A percentile compares a stretch with the other conserved stretches of the same genome.
Conservation (phyloP, 352 stramenopile genomes). For the Globisporangium okanoganense region DNA sequence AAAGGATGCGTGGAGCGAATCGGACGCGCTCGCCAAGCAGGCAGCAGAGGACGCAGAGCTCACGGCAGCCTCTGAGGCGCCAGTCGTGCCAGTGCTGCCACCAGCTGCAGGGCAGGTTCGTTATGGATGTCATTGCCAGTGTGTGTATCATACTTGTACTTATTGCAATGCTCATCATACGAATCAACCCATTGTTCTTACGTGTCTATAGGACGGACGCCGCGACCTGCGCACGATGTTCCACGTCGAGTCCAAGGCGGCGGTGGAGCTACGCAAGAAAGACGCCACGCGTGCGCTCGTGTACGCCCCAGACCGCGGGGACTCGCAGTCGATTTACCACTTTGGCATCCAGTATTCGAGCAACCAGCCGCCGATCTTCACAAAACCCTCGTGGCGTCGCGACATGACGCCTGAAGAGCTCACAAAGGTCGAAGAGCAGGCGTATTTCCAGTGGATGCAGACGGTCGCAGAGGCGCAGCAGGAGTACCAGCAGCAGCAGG, state of each 20-base stretch:
- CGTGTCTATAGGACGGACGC: constrained; percentile 21
- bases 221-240: constrained; percentile 73
- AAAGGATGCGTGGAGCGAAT: constrained; percentile 21
- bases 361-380: constrained; percentile 65
- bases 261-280: constrained; percentile 58
- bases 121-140: not conserved
- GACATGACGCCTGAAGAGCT: constrained; percentile 68
- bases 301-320: constrained; percentile 52
- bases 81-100: not conserved
- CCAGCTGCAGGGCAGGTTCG: not conserved
- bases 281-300: constrained; percentile 61
- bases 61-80: not conserved
- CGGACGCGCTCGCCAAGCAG: constrained; percentile 13
- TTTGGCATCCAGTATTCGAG: constrained; percentile 47
- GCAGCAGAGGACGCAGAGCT: constrained; percentile 15
- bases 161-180: not conserved
- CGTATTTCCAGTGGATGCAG: constrained; percentile 56
- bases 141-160: not conserved
- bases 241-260: constrained; percentile 47
- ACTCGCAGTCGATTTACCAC: constrained; percentile 72
- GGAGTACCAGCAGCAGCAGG: constrained; percentile 10
- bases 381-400: constrained; percentile 57
- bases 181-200: not conserved
- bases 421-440: constrained; percentile 39
- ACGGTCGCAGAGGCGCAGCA: constrained; percentile 43